These are phyloP conservation scores for Aspergillus sp. DNA, from an alignment of 2,329 filamentous ascomycete genomes.

Conservation along the genomic window DNA sequence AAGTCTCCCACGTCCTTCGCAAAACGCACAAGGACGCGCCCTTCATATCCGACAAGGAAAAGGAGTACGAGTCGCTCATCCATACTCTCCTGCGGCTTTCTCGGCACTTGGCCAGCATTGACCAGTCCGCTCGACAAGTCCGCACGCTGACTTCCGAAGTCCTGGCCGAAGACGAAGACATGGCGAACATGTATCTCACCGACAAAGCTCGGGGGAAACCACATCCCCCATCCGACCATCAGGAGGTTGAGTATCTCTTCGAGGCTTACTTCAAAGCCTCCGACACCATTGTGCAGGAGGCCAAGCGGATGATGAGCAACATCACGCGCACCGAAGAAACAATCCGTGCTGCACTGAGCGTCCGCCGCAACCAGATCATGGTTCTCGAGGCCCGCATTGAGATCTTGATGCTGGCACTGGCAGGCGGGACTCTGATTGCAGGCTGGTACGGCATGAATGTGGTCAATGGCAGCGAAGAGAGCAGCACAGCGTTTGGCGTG, in stretches of 20 bases:
- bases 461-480: slow-evolving; percentile 38
- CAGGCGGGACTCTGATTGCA: slow-evolving; percentile 35
- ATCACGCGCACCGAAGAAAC: slow-evolving; percentile 34
- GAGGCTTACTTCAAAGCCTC: slow-evolving; percentile 39
- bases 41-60: not conserved
- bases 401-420: slow-evolving; percentile 38
- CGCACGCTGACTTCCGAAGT: slow-evolving; percentile 34
- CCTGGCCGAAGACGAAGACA: slow-evolving; percentile 37
- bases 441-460: slow-evolving; percentile 42
- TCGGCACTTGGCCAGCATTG: slow-evolving; percentile 27
- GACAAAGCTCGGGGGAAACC: slow-evolving; percentile 30
- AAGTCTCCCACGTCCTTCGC: slow-evolving; percentile 16
- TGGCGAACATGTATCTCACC: slow-evolving; percentile 38
- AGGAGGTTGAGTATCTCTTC: slow-evolving; percentile 39
- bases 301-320: slow-evolving; percentile 25
- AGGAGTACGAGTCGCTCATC: not conserved
- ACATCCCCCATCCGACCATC: slow-evolving; percentile 32
- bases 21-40: not conserved
- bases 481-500: not conserved
- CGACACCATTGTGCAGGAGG: slow-evolving; percentile 34
- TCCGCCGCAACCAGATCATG: slow-evolving; percentile 42
- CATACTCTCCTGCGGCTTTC: slow-evolving; percentile 1
- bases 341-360: slow-evolving; percentile 33
- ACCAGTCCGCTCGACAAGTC: slow-evolving; percentile 36
- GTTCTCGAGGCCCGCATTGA: slow-evolving; percentile 38